Evolutionary conservation across 805 yeast species (phyloP), one percentile per base, ranked within the genome.

Genomic region (Candida andamanensis): DNA sequence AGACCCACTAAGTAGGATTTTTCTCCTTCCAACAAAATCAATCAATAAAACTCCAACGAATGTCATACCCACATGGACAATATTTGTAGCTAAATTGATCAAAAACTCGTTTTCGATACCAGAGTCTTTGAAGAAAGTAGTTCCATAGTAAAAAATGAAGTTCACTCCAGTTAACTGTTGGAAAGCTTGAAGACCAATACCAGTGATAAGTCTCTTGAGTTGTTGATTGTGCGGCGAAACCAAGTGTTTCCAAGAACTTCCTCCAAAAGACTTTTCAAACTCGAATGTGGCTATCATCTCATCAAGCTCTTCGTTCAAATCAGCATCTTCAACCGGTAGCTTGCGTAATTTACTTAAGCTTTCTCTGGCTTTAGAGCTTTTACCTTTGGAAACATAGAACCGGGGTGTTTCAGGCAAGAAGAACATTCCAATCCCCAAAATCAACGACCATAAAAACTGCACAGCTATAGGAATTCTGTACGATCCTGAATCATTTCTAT

Each of bases 131-230:
- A 89, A 86, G 58, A 87, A 85, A 45, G 79, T 72, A 16, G 90
- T 85, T 26, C 95, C 95, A 52, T 80, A 89, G 61, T 89, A 89
- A 55, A 89, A 85, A 39, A 87, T 83, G 52, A 87, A 86, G 62
- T 87, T 87, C 43, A 86, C 79, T 37, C 97, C 97, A 10, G 95
- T 78, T 48, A 85, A 76, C 61, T 89, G 97, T 60, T 90, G 97
- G 50, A 85, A 67, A 13, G 85, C 81, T 59, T 85, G 95, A 21
- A 82, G 43, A 4, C 65, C 54, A 35, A 78, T 70, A 36, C 95
- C 95, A 14, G 89, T 80, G 24, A 46, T 15, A 44, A 61, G 46
- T 51, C 63, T 57, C 43, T 54, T 52, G 15, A 32, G 33, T 57
- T 81, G 87, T 39, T 69, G 69, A 34, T 77, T 74, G 39, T 80